Conservation (phyloP, 169 alveolate species). For the Babesia gibsoni region DNA sequence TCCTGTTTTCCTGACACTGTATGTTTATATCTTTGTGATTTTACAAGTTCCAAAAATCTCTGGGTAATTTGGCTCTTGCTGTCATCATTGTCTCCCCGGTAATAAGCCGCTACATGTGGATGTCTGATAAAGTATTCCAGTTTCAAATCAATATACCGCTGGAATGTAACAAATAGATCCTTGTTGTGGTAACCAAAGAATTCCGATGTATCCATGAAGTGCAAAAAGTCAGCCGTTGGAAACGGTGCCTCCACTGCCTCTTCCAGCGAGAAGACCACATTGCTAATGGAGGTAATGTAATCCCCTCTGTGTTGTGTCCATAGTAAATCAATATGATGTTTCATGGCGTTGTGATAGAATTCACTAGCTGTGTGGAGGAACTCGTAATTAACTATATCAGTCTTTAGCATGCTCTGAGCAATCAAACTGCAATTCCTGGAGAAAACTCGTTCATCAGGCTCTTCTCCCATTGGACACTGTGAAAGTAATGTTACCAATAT, state of each 20-base stretch:
- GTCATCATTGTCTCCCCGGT: background rate
- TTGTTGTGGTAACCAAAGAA: slow-evolving; percentile 43
- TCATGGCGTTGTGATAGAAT: background rate
- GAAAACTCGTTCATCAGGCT: background rate
- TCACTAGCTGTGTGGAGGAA: slow-evolving; percentile 2
- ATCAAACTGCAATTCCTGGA: slow-evolving; percentile 31
- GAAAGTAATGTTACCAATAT: background rate
- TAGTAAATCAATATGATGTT: background rate
- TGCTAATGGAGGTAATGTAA: background rate
- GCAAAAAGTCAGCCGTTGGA: slow-evolving; percentile 15
- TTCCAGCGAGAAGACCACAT: slow-evolving; percentile 11
- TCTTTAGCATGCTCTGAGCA: slow-evolving; percentile 21
- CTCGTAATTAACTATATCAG: slow-evolving; percentile 4
- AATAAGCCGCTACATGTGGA: slow-evolving; percentile 5
- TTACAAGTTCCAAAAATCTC: background rate
- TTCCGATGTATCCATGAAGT: slow-evolving; percentile 20
- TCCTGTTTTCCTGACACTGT: background rate
- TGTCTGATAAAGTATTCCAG: background rate
- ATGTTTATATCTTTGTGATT: slow-evolving; percentile 1
- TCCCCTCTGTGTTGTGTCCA: background rate
- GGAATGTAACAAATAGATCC: slow-evolving; percentile 9
- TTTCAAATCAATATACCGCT: slow-evolving; percentile 1
- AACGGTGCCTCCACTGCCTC: slow-evolving; percentile 2
- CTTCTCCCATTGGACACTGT: background rate
- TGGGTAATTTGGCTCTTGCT: background rate